Evolutionary conservation across 345 rosid species (phyloP), one percentile per base, ranked within the genome.

Genomic region (Gynandropsis gynandra): DNA sequence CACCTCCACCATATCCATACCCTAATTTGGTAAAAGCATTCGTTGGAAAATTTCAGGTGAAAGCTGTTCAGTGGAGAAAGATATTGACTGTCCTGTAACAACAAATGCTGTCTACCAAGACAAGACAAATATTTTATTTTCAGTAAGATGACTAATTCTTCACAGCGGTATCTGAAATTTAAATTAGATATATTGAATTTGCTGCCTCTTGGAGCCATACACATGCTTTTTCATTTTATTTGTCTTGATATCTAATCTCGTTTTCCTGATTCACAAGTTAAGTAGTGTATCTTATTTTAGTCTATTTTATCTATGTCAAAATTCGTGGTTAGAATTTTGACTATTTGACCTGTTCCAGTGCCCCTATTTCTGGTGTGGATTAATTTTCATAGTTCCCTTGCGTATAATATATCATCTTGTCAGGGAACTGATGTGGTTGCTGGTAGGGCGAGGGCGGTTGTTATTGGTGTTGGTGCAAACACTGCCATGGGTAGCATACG

Each of bases 401-500:
- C 38, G 19, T 61, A 61, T 1, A 45, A 33, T 60, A 48, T 69
- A 31, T 67, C 34, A 61, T 68, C 63, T 43, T 79, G 58, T 71
- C 92, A 92, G 97, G 98, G 98, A 61, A 92, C 98, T 15, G 83
- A 79, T 27, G 97, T 87, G 48, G 98, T 82, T 18, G 78, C 79
- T 13, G 98, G 98, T 38, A 78, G 94, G 68, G 97, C 95, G 59
- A 87, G 98, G 72, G 97, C 98, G 67, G 67, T 87, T 64, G 98
- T 92, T 60, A 73, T 67, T 54, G 95, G 95, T 67, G 86, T 92
- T 71, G 98, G 98, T 66, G 67, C 97, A 35, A 88, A 85, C 73
- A 87, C 97, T 47, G 97, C 98, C 19, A 92, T 92, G 98, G 98
- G 98, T 44, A 87, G 79, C 81, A 92, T 92, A 71, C 94, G 84